Evolutionary conservation across 805 yeast species (phyloP), one percentile per base, ranked within the genome.

Genomic region (Candida broadrunensis): DNA sequence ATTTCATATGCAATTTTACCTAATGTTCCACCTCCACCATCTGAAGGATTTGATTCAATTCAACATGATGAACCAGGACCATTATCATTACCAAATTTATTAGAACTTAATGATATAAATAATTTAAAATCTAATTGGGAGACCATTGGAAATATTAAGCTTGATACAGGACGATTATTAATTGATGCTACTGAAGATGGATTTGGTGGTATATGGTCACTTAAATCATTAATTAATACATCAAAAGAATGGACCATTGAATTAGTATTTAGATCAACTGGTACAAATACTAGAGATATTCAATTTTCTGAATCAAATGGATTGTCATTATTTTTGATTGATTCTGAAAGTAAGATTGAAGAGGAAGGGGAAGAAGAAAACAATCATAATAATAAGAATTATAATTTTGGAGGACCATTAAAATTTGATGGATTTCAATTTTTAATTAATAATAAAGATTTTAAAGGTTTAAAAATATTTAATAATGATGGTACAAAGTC

Each of bases 81-180:
- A 17, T 30, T 55, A 26, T 63, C 73, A 5, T 55, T 70, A 26
- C 74, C 73, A 6, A 60, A 63, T 43, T 56, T 70, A 38, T 48
- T 69, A 14, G 47, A 58, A 12, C 36, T 60, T 18, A 37, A 55
- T 5, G 45, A 44, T 14, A 40, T 61, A 2, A 38, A 43, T 2
- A 63, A 60, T 9, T 46, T 70, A 17, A 44, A 41, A n/a, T 33
- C 42, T n/a, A 47, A 49, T 17, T 70, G 73, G 72, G 46, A 53
- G 5, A 33, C 54, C 13, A 38, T 43, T 46, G 90, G 87, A 56
- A 87, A 74, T 77, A 80, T 91, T 74, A 85, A 85, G 75, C 87
- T 90, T 68, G 97, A 89, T 70, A 83, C 90, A 62, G 98, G 73
- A 70, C 45, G 64, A 38, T 41, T 59, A 20, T 36, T 58, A 20